Evolutionary conservation across 352 stramenopile genomes (phyloP).

Genomic region (Phytophthora macrochlamydospora): DNA sequence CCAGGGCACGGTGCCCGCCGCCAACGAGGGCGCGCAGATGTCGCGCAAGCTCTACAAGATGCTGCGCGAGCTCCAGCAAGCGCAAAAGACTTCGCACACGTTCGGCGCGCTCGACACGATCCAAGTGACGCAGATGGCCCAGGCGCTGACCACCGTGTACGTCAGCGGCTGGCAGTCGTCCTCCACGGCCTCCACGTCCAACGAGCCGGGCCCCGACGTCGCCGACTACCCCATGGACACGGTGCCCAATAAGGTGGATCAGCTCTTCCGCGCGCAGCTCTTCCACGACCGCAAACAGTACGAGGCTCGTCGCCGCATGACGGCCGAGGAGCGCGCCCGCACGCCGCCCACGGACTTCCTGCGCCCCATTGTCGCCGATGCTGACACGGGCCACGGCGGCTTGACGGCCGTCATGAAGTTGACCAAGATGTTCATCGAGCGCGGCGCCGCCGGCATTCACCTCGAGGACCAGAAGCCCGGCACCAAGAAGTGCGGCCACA

Average conservation of each 20-base stretch:
- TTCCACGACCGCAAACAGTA: conserved; percentile 96
- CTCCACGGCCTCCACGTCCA: conserved; percentile 87
- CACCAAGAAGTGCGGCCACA: conserved; percentile 98
- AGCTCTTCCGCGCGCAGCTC: conserved; percentile 95
- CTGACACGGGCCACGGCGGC: conserved; percentile 83
- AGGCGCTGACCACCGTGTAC: conserved; percentile 94
- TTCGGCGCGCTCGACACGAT: conserved; percentile 56
- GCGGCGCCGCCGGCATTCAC: conserved; percentile 82
- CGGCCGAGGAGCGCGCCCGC: conserved; percentile 57
- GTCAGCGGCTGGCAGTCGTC: conserved; percentile 96
- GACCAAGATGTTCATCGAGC: conserved; percentile 97
- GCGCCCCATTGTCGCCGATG: conserved; percentile 94
- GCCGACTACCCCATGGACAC: conserved; percentile 98
- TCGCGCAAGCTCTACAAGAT: conserved; percentile 90
- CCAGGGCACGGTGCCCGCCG: conserved; percentile 68
- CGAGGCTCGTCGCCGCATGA: conserved; percentile 78
- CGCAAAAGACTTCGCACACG: conserved; percentile 51
- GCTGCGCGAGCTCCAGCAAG: conserved; percentile 79
- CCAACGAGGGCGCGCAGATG: conserved; percentile 55
- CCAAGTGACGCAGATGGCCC: conserved; percentile 91
- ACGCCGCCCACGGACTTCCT: conserved; percentile 91
- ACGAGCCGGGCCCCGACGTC: conserved; percentile 94
- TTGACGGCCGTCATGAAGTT: conserved; percentile 97
- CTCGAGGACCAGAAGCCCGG: conserved; percentile 97
- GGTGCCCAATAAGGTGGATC: conserved; percentile 95